Percentiles rank a stretch among this genome's conserved stretches.
These are phyloP conservation scores for Oehlia diaphana DNA, from an alignment of 192 early-diverging fungal genomes.

Conservation along the genomic window DNA sequence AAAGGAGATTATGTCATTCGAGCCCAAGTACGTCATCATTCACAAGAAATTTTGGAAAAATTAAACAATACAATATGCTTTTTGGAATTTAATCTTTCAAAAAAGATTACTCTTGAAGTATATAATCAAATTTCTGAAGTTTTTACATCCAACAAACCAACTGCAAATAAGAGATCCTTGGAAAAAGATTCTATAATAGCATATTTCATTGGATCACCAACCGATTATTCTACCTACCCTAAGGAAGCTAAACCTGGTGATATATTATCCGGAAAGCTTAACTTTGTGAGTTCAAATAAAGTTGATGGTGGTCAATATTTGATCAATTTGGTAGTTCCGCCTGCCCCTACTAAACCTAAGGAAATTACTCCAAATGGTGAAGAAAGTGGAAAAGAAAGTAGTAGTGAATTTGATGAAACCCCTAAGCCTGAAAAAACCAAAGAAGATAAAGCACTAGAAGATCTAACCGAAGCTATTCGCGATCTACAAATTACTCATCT, in stretches of 20 bases:
- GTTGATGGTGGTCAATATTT: slow-evolving; percentile 50
- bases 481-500: slow-evolving; percentile 79
- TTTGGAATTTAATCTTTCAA: slow-evolving; percentile 63
- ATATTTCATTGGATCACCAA: slow-evolving; percentile 59
- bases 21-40: slow-evolving; percentile 73
- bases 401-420: slow-evolving; percentile 1
- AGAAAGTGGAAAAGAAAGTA: not conserved
- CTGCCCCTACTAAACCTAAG: slow-evolving; percentile 47
- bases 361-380: slow-evolving; percentile 39
- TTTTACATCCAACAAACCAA: slow-evolving; percentile 42
- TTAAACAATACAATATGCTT: slow-evolving; percentile 63
- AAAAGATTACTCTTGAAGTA: slow-evolving; percentile 53
- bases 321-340: slow-evolving; percentile 53
- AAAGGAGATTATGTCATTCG: slow-evolving; percentile 86
- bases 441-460: slow-evolving; percentile 45
- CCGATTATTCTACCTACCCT: slow-evolving; percentile 52
- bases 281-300: slow-evolving; percentile 46
- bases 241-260: slow-evolving; percentile 79
- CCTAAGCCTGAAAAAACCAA: slow-evolving; percentile 46
- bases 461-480: slow-evolving; percentile 70
- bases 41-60: slow-evolving; percentile 70
- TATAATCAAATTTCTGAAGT: slow-evolving; percentile 59
- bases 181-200: slow-evolving; percentile 49
- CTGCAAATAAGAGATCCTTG: slow-evolving; percentile 49
- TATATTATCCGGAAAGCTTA: slow-evolving; percentile 69